A percentile compares a stretch with the other conserved stretches of the same genome.
Conservation (phyloP, 148 eudicot species). For the Gaultheria prostrata region DNA sequence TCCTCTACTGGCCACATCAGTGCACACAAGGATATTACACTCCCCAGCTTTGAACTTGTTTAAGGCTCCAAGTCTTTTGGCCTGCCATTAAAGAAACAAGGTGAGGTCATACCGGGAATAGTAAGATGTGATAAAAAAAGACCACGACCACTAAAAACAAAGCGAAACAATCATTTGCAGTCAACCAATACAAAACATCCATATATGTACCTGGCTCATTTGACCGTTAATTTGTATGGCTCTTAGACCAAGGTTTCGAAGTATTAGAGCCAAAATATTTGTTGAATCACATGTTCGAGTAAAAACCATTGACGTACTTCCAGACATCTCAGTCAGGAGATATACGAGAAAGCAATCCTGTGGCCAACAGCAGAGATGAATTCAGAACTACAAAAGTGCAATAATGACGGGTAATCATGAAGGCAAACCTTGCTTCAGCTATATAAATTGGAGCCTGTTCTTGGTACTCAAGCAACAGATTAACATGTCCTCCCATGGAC, state of each 20-base stretch:
- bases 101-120: background rate
- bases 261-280: conserved; percentile 57
- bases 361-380: background rate
- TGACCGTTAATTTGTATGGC: conserved; percentile 86
- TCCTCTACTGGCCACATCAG: conserved; percentile 92
- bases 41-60: conserved; percentile 90
- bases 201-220: conserved; percentile 61
- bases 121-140: background rate
- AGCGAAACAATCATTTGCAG: background rate
- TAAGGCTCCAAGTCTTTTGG: conserved; percentile 81
- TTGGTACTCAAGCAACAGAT: background rate
- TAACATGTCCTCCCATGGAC: background rate
- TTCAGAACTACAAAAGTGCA: background rate
- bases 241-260: conserved; percentile 79
- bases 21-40: conserved; percentile 74
- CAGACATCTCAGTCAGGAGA: conserved; percentile 66
- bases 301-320: conserved; percentile 76
- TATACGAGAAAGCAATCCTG: conserved; percentile 89
- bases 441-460: background rate
- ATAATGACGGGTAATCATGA: background rate
- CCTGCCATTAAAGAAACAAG: conserved; percentile 32
- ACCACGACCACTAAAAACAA: background rate
- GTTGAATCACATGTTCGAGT: conserved; percentile 82
- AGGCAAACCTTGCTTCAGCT: conserved; percentile 4
- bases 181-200: background rate